Percentiles rank a stretch among this genome's conserved stretches.
Evolutionary conservation across 257 asterid genomes (phyloP).

Genomic region (Orobanche coerulescens): DNA sequence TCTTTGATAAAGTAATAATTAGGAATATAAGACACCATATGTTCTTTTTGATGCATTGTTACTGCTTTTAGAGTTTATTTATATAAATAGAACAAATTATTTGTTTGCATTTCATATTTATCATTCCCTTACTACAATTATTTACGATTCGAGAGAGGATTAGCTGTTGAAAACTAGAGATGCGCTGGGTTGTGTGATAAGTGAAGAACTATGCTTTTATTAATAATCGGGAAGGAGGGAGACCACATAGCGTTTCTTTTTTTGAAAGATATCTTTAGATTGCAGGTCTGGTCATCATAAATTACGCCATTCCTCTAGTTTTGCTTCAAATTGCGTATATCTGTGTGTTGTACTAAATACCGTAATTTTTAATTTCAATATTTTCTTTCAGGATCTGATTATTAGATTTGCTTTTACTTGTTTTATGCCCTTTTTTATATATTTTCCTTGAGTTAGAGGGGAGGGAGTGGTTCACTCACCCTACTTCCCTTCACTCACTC

Average conservation of each 20-base stretch:
- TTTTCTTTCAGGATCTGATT: too few species aligned
- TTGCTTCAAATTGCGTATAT: not conserved
- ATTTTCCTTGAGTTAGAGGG: too few species aligned
- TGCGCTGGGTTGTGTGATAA: not conserved
- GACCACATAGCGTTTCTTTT: not conserved
- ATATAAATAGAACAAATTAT: not conserved
- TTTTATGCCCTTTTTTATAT: too few species aligned
- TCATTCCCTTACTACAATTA: not conserved
- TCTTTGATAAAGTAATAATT: constrained; percentile 3
- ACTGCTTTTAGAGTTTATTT: not conserved
- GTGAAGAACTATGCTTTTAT: not conserved
- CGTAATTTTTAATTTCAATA: too few species aligned
- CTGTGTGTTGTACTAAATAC: too few species aligned
- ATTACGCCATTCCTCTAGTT: not conserved
- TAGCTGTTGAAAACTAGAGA: not conserved
- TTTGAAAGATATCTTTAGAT: not conserved
- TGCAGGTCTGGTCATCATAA: not conserved
- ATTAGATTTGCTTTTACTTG: too few species aligned
- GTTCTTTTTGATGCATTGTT: not conserved
- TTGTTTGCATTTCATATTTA: not conserved
- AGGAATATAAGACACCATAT: not conserved
- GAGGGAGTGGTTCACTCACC: too few species aligned
- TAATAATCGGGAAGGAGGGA: not conserved
- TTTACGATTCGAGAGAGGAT: not conserved
- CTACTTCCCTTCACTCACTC: too few species aligned